A percentile compares a stretch with the other conserved stretches of the same genome.
These are phyloP conservation scores for Paraleonurus japonicus DNA, from an alignment of 257 asterid species.

Conservation along the genomic window DNA sequence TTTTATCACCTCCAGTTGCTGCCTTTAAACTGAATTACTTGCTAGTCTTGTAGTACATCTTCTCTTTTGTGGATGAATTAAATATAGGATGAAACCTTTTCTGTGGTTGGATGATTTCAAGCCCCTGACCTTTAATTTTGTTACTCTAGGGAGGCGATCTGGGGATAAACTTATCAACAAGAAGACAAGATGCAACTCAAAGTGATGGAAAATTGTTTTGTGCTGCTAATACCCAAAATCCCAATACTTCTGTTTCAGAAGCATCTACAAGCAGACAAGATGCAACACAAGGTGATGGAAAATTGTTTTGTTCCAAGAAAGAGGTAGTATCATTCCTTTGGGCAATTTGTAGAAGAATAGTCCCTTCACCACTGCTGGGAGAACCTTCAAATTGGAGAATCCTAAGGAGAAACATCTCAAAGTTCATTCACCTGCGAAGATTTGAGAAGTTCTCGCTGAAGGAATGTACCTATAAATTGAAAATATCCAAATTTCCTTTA, in stretches of 20 bases:
- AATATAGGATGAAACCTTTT: too few species aligned
- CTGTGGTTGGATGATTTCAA: too few species aligned
- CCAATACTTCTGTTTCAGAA: constrained; percentile 29
- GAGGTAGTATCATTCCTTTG: constrained; percentile 78
- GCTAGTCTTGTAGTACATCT: neutral
- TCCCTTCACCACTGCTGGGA: constrained; percentile 73
- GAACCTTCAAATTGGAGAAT: constrained; percentile 66
- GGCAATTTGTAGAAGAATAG: constrained; percentile 83
- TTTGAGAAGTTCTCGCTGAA: constrained; percentile 77
- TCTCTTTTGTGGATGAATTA: constrained; percentile 7
- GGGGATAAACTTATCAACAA: constrained; percentile 18
- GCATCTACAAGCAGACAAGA: constrained; percentile 35
- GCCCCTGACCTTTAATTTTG: constrained; percentile 20
- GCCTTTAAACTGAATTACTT: neutral
- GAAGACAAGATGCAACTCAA: constrained; percentile 21
- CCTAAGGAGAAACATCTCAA: constrained; percentile 66
- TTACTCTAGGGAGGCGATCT: constrained; percentile 39
- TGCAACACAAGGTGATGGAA: too few species aligned
- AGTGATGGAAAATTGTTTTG: constrained; percentile 26
- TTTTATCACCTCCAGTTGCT: neutral
- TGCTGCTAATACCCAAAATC: constrained; percentile 26
- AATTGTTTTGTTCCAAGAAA: constrained; percentile 50
- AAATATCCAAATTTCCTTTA: constrained; percentile 55
- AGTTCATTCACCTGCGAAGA: constrained; percentile 66
- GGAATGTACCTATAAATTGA: constrained; percentile 64